These are phyloP conservation scores for Chalciporus chontae DNA, from an alignment of 768 basidiomycete species.

Conservation along the genomic window DNA sequence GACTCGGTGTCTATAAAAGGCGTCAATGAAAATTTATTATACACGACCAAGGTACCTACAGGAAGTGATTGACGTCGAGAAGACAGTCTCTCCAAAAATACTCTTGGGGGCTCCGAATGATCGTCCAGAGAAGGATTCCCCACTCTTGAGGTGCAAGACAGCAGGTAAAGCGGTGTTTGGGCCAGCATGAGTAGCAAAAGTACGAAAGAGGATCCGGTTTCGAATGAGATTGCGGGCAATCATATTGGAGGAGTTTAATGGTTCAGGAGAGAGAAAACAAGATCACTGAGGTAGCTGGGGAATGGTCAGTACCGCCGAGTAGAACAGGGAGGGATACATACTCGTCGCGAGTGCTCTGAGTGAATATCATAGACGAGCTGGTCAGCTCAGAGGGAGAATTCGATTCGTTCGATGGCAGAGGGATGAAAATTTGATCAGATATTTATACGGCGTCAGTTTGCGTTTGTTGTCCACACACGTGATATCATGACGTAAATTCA, in stretches of 20 bases:
- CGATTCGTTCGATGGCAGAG: neutral
- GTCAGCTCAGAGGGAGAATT: slow-evolving; percentile 14
- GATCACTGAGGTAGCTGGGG: slow-evolving; percentile 82
- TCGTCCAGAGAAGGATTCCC: slow-evolving; percentile 86
- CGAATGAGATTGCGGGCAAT: slow-evolving; percentile 51
- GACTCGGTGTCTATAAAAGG: slow-evolving; percentile 86
- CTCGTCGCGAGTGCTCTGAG: slow-evolving; percentile 88
- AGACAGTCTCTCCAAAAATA: slow-evolving; percentile 95
- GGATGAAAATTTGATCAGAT: neutral
- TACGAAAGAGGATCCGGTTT: slow-evolving; percentile 49
- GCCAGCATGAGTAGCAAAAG: slow-evolving; percentile 65
- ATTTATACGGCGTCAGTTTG: slow-evolving; percentile 18
- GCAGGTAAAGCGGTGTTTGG: slow-evolving; percentile 59
- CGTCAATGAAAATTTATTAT: slow-evolving; percentile 5
- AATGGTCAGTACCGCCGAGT: slow-evolving; percentile 20
- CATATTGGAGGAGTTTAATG: slow-evolving; percentile 42
- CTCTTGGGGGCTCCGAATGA: slow-evolving; percentile 88
- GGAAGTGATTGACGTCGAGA: slow-evolving; percentile 97
- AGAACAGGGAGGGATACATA: slow-evolving; percentile 34
- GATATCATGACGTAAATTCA: neutral
- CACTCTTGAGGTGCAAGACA: slow-evolving; percentile 86
- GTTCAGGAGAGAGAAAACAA: slow-evolving; percentile 74
- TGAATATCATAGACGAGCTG: slow-evolving; percentile 71
- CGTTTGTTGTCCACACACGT: slow-evolving; percentile 12
- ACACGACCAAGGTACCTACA: slow-evolving; percentile 50